A percentile compares a stretch with the other conserved stretches of the same genome.
These are phyloP conservation scores for Rosa rugosa DNA, from an alignment of 306 rosid species.

Conservation along the genomic window DNA sequence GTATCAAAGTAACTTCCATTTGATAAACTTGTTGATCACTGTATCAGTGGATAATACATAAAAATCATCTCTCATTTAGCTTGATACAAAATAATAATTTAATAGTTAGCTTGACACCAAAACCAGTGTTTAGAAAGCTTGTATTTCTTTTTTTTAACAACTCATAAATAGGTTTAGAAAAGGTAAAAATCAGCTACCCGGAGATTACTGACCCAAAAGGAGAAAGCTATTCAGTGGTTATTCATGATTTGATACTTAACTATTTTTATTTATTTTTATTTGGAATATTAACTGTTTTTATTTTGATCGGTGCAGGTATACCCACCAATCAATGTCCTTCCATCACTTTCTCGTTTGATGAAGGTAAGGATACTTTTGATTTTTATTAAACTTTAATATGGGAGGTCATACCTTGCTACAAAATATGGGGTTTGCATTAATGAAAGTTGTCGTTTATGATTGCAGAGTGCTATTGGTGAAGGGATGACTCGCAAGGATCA, in stretches of 20 bases:
- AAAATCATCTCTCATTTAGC: not conserved
- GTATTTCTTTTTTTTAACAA: not conserved
- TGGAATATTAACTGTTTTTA: slow-evolving; percentile 15
- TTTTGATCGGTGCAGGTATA: slow-evolving; percentile 60
- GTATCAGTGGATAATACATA: not conserved
- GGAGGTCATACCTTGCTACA: not conserved
- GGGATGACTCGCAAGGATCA: slow-evolving; percentile 99
- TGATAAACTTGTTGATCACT: not conserved
- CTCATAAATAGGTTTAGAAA: not conserved
- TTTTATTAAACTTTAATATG: slow-evolving; percentile 19
- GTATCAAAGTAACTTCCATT: not conserved
- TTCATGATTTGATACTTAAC: slow-evolving; percentile 29
- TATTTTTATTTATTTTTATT: too few relatives aligned
- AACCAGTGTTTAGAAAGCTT: slow-evolving; percentile 4
- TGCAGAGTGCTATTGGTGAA: slow-evolving; percentile 99
- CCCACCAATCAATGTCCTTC: slow-evolving; percentile 98
- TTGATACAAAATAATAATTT: not conserved
- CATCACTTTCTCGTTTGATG: slow-evolving; percentile 97
- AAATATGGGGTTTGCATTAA: not conserved
- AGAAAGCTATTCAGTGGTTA: slow-evolving; percentile 1
- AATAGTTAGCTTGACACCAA: not conserved
- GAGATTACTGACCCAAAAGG: not conserved
- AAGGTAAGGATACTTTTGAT: slow-evolving; percentile 54
- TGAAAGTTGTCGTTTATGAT: slow-evolving; percentile 17
- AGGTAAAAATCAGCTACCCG: slow-evolving; percentile 13